Base-by-base conservation (phyloP, 2,329 filamentous ascomycete genomes). In the Colletotrichum aenigma region DNA sequence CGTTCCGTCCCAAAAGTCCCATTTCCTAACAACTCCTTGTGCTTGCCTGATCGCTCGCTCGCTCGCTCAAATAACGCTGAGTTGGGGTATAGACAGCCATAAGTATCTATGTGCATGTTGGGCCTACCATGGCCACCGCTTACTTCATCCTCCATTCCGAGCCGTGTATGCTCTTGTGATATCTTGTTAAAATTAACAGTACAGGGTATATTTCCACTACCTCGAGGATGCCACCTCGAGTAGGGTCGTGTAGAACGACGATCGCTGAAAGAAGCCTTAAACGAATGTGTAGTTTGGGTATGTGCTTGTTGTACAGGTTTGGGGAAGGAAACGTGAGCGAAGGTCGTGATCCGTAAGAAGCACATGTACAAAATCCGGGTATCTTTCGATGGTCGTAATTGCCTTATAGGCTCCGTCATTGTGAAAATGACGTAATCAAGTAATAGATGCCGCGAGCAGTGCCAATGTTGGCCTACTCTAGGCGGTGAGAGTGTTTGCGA, bases 401-500 rank as follows among this genome's bases (percentile, higher is more conserved):
- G 30, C 73, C 60, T 15, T 18, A 18, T 32, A 36, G 43, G 34
- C 21, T 18, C 7, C 18, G 26, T 30, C 52, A 36, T 21, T 26
- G 18, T 16, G 28, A 26, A 56, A 28, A 32, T 36, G 62, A 56
- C 15, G 15, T 73, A 6, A 26, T 73, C 56, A 52, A 48, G 26
- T 48, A 10, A 13, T 6, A 66, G 30, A n/a, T 9, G 43, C 18
- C 70, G 6, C 21, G 10, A 30, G 30, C 13, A 60, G n/a, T 34
- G 56, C 30, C 43, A 8, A 26, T 8, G 7, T 15, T 34, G 66
- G 64, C 43, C 81, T 78, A 87, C 82, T 91, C 89, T 36, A 92
- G 80, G 70, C 81, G 83, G 70, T 89, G 88, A 0, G 89, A 90
- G 71, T 87, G 86, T 76, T 84, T 86, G 72, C 90, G 86, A 80